phyloP scores from a whole-genome alignment of 1,139 yeast species.

The Kodamaea plutei region DNA sequence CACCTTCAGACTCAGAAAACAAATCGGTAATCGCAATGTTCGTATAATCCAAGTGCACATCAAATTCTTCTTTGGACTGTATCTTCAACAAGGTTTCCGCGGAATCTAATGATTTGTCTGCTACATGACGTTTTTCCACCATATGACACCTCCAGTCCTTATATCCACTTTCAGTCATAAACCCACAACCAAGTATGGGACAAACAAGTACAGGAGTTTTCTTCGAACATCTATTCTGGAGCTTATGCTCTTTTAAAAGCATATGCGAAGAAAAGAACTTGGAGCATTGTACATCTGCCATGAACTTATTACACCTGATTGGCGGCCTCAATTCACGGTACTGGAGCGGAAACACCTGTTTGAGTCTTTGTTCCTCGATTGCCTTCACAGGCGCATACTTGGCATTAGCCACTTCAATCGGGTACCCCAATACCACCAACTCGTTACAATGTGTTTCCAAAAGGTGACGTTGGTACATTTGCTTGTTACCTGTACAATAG shows the following conservation, averaged over 20 bases:
- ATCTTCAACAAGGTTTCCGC: neutral
- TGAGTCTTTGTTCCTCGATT: constrained; percentile 13
- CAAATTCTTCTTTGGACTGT: no score
- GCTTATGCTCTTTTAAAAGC: constrained; percentile 21
- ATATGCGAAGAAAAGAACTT: constrained; percentile 17
- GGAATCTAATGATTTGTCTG: no score
- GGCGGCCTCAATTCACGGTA: constrained; percentile 17
- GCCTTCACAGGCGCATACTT: constrained; percentile 9
- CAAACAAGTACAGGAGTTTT: constrained; percentile 33
- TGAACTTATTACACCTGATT: constrained; percentile 3
- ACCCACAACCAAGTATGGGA: constrained; percentile 42
- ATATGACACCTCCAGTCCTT: constrained; percentile 32
- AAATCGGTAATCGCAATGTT: constrained; percentile 11
- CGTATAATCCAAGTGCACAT: constrained; percentile 4
- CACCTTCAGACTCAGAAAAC: constrained; percentile 16
- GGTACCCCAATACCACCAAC: constrained; percentile 31
- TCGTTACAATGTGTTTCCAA: constrained; percentile 23
- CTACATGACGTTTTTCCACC: constrained; percentile 5
- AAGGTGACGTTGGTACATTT: constrained; percentile 29
- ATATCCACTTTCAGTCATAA: constrained; percentile 36
- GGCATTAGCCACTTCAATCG: constrained; percentile 15
- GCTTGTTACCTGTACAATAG: constrained; percentile 31
- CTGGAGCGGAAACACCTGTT: constrained; percentile 26
- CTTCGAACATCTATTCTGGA: constrained; percentile 22
- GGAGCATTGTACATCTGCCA: constrained; percentile 12